Evolutionary conservation across 805 yeast genomes (phyloP), one percentile per base, ranked within the genome.

Genomic region (Saccharomycopsis lassenensis): DNA sequence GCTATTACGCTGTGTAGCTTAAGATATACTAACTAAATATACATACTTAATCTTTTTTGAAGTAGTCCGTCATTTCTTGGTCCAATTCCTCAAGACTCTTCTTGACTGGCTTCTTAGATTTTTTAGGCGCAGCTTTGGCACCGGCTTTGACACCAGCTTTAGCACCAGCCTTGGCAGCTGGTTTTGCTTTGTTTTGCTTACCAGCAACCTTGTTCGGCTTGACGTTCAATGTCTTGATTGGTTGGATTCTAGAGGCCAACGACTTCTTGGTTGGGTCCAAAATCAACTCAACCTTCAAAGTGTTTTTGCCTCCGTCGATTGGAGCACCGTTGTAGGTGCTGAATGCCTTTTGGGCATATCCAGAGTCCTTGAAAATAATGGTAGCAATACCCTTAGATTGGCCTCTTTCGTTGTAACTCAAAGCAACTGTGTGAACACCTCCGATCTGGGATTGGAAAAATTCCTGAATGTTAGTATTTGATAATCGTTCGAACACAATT

Each of bases 51-150:
- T n/a, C n/a, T n/a, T 61, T 65, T 45, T 74, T 76, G 51, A 89
- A 87, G 65, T 89, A 89, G 56, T 87, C 97, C 45, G 86, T 81
- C 98, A 91, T 89, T 65, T 89, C 97, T 57, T 87, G 94, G 62
- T 91, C 98, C 55, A 89, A 74, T 62, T 91, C 89, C 58, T 83
- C 97, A 46, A 82, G 68, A 36, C 94, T 76, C 71, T 86, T 86
- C 47, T 55, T 61, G 48, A 51, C 48, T 48, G 51, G 61, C 41
- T 49, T 52, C 21, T 23, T 33, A 40, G 55, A 57, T 48, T 53
- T 53, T 41, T 52, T 56, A 41, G 61, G 55, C 23, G 51, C 58
- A 42, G 35, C 29, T 31, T 24, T 16, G 19, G 22, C 18, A 30
- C 37, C 27, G 36, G 40, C 25, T 27, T 28, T 15, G 35, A 40